These are phyloP conservation scores for Carex sylvatica DNA, from an alignment of 202 grass and related monocot species.

Conservation along the genomic window DNA sequence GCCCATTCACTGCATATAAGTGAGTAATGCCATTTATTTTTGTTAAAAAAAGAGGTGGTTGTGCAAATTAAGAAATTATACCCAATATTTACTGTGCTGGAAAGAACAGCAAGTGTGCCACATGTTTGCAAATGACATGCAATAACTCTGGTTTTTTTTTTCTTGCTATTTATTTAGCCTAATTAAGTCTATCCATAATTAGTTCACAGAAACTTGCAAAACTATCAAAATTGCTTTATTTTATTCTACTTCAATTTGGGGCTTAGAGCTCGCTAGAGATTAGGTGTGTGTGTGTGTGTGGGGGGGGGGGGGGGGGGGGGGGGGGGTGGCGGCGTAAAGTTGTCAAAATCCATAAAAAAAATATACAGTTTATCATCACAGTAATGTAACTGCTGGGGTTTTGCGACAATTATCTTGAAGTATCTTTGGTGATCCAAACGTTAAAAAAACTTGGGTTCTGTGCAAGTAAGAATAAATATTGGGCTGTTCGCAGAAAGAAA, in stretches of 20 bases:
- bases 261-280: not conserved
- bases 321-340: not conserved
- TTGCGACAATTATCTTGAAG: not conserved
- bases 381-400: not conserved
- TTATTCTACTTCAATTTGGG: not conserved
- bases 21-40: not conserved
- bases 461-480: not conserved
- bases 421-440: not conserved
- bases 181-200: not conserved
- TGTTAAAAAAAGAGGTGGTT: not conserved
- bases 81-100: not conserved
- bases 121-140: not conserved
- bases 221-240: not conserved
- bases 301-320: no score
- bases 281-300: no score
- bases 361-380: not conserved
- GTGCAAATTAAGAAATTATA: not conserved
- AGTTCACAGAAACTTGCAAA: not conserved
- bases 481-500: not conserved
- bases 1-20: constrained; percentile 77
- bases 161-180: not conserved
- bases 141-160: no score
- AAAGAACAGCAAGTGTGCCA: not conserved
- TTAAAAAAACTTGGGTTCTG: not conserved
- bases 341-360: not conserved